Evolutionary conservation across 169 alveolate species (phyloP).

Genomic region (Plasmodium gonderi): DNA sequence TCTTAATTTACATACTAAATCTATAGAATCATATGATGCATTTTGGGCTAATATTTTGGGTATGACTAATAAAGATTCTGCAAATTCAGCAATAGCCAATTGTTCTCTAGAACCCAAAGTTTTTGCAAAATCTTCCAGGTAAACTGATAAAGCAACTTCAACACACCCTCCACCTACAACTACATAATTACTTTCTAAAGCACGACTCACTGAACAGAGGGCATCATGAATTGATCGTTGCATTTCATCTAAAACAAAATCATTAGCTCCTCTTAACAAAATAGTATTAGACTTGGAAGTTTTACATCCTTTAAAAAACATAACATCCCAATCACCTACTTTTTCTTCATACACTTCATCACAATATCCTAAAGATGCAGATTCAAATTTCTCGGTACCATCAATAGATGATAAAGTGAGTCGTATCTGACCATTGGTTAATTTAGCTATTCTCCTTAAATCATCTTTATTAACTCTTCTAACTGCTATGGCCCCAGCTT

Average conservation of each 20-base stretch:
- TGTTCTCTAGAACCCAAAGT: slow-evolving; percentile 98
- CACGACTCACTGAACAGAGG: slow-evolving; percentile 95
- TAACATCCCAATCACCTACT: slow-evolving; percentile 98
- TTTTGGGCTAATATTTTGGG: slow-evolving; percentile 99
- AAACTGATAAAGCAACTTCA: slow-evolving; percentile 97
- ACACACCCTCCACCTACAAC: slow-evolving; percentile 99
- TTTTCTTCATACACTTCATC: slow-evolving; percentile 95
- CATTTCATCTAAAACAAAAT: slow-evolving; percentile 96
- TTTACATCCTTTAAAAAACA: slow-evolving; percentile 96
- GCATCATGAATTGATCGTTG: slow-evolving; percentile 99
- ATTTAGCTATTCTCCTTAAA: slow-evolving; percentile 95
- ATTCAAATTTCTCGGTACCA: slow-evolving; percentile 96
- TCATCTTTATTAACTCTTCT: slow-evolving; percentile 97
- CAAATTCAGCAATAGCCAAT: slow-evolving; percentile 98
- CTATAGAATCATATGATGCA: slow-evolving; percentile 98
- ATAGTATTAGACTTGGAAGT: slow-evolving; percentile 90
- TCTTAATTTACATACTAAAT: slow-evolving; percentile 93
- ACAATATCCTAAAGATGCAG: slow-evolving; percentile 92
- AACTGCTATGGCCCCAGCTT: slow-evolving; percentile 97
- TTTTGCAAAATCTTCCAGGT: slow-evolving; percentile 97
- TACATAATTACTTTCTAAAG: slow-evolving; percentile 89
- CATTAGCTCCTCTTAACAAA: slow-evolving; percentile 98
- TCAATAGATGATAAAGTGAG: slow-evolving; percentile 95
- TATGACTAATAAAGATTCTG: slow-evolving; percentile 97
- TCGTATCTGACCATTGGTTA: slow-evolving; percentile 92